Conservation (phyloP, 2,329 filamentous ascomycete species). For the Talaromyces sp. region DNA sequence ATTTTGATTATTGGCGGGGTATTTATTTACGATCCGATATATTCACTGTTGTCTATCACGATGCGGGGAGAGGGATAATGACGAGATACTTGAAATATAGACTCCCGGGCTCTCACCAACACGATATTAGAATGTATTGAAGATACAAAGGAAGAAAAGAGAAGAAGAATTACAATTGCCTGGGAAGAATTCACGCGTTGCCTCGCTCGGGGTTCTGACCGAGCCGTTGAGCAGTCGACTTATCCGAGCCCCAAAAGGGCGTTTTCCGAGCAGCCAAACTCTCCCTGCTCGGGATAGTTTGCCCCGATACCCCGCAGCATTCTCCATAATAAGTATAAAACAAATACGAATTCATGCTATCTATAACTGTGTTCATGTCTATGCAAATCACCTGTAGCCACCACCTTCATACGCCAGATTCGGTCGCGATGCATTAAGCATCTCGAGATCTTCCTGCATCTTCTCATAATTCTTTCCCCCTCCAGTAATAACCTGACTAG, state of each 20-base stretch:
- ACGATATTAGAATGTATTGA: not conserved
- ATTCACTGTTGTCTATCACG: not conserved
- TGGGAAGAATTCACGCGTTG: not conserved
- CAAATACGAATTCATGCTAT: not conserved
- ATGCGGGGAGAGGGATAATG: not conserved
- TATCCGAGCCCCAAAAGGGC: slow-evolving; percentile 1
- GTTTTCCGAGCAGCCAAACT: slow-evolving; percentile 7
- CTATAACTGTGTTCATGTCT: not conserved
- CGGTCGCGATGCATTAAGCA: not conserved
- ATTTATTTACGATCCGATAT: not conserved
- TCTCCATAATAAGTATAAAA: not conserved
- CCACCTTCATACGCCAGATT: not conserved
- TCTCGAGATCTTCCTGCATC: slow-evolving; percentile 1
- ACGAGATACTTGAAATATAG: not conserved
- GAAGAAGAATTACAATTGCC: not conserved
- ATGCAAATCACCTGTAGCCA: not conserved
- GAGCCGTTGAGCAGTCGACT: not conserved
- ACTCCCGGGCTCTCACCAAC: not conserved
- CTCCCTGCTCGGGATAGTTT: not conserved
- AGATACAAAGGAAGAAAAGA: not conserved
- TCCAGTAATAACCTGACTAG: slow-evolving; percentile 1
- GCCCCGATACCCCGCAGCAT: slow-evolving; percentile 8
- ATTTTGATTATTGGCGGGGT: not conserved
- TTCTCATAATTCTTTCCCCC: not conserved
- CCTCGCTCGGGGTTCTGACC: slow-evolving; percentile 7